A percentile compares a stretch with the other conserved stretches of the same genome.
Evolutionary conservation across 1,284 basidiomycete species (phyloP).

Genomic region (Tilletia horrida): DNA sequence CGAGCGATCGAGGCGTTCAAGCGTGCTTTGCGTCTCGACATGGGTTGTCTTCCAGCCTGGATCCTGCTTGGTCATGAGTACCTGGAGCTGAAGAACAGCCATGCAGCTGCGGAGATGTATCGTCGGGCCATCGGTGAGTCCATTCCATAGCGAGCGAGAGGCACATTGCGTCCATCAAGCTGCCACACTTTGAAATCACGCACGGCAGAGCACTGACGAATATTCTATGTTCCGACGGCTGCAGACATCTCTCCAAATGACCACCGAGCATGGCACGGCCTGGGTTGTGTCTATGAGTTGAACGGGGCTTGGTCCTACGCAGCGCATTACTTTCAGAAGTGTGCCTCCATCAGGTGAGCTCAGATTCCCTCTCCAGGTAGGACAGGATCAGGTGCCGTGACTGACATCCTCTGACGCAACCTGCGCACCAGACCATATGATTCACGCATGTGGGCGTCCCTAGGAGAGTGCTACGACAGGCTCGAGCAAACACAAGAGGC

Average conservation of each 20-base stretch:
- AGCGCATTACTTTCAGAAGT: slow-evolving; percentile 92
- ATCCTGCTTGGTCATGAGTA: slow-evolving; percentile 99
- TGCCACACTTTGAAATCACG: too few relatives aligned
- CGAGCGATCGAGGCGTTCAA: slow-evolving; percentile 94
- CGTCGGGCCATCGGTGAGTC: slow-evolving; percentile 82
- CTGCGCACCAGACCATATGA: slow-evolving; percentile 73
- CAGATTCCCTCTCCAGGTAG: too few relatives aligned
- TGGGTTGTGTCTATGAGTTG: slow-evolving; percentile 95
- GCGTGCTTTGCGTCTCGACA: slow-evolving; percentile 86
- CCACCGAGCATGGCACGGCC: slow-evolving; percentile 95
- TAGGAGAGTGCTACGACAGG: slow-evolving; percentile 89
- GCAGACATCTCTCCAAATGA: slow-evolving; percentile 72
- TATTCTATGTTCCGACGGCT: slow-evolving; percentile 34
- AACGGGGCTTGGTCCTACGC: slow-evolving; percentile 95
- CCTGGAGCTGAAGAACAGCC: slow-evolving; percentile 97
- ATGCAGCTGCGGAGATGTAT: slow-evolving; percentile 97
- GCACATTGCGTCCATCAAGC: too few relatives aligned
- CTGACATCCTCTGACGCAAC: neutral
- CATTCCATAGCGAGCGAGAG: too few relatives aligned
- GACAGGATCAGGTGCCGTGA: neutral
- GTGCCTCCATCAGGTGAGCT: slow-evolving; percentile 77
- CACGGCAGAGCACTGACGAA: too few relatives aligned
- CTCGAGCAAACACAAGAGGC: slow-evolving; percentile 59
- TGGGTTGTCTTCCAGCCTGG: slow-evolving; percentile 93
- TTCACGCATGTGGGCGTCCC: slow-evolving; percentile 89